These are phyloP conservation scores for Claviceps sorghi DNA, from an alignment of 2,329 filamentous ascomycete species.

Conservation along the genomic window DNA sequence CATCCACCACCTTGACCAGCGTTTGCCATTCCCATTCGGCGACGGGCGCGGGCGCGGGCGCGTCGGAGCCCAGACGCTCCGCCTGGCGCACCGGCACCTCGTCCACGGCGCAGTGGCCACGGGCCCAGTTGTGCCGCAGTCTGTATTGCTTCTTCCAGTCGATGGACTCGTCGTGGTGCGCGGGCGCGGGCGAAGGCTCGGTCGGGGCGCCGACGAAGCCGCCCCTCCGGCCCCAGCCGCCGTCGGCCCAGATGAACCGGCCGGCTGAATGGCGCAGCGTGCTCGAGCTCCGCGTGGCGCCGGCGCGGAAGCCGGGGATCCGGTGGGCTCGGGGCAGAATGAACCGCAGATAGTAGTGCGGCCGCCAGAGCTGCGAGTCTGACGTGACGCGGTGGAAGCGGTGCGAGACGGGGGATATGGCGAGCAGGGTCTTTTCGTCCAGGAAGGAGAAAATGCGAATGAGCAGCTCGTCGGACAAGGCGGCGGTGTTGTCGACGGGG, in stretches of 20 bases:
- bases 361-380: slow-evolving; percentile 85
- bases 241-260: slow-evolving; percentile 29
- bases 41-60: slow-evolving; percentile 1
- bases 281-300: slow-evolving; percentile 13
- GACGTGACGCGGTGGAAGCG: slow-evolving; percentile 58
- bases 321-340: slow-evolving; percentile 67
- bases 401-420: slow-evolving; percentile 50
- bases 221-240: slow-evolving; percentile 23
- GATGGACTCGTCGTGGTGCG: slow-evolving; percentile 23
- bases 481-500: slow-evolving; percentile 48
- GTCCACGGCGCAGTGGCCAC: slow-evolving; percentile 64
- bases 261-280: slow-evolving; percentile 32
- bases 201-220: slow-evolving; percentile 11
- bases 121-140: slow-evolving; percentile 80
- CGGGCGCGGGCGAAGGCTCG: not conserved
- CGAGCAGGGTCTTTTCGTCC: slow-evolving; percentile 52
- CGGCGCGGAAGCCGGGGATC: slow-evolving; percentile 48
- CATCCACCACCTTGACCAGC: slow-evolving; percentile 63
- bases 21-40: slow-evolving; percentile 35
- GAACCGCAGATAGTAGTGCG: slow-evolving; percentile 74
- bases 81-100: slow-evolving; percentile 48
- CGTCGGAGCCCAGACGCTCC: slow-evolving; percentile 14
- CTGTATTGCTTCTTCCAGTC: slow-evolving; percentile 87
- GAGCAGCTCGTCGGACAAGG: slow-evolving; percentile 74
- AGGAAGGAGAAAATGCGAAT: slow-evolving; percentile 70